Base-by-base conservation (phyloP, 2,329 filamentous ascomycete genomes). In the Fusarium nisikadoi region DNA sequence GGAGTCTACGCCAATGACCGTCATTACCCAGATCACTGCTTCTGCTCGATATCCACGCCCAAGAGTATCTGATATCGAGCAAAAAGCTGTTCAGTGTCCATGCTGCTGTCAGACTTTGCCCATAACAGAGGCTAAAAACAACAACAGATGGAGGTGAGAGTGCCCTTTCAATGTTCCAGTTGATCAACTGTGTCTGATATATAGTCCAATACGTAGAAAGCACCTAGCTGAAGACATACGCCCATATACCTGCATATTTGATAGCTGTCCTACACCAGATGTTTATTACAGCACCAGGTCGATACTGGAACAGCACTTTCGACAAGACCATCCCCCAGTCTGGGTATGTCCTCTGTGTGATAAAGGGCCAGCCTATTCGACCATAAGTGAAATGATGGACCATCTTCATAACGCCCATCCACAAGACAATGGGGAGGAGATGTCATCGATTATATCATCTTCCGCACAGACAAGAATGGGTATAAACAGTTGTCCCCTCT, bases 321-420 rank as follows among this genome's bases (percentile, higher is more conserved):
- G 45, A 11, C 43, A 50, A 1, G 43, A 59, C 1, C 55, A 59
- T 8, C 35, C 19, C 0, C 45, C 55, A 3, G 16, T 31, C 1
- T 59, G 55, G 55, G 5, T 17, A 8, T 59, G 55, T 17, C 13
- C 43, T 3, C 1, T 58, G 3, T 58, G 43, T 25, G 17, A 31
- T 1, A 0, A 41, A 1, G 43, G 11, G 0, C 2, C 14, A 20
- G 11, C 23, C 1, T 49, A 29, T 2, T 3, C 20, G 0, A 31
- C 41, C 3, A 38, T 57, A 31, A 36, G 11, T 12, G 54, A 7
- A 8, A 57, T 57, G 1, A 23, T 57, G 41, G 54, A 57, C 6
- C 54, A 57, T n/a, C 23, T 56, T 38, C 47, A 36, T 20, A 13
- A 36, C 12, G 10, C 5, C 6, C 47, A 50, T 25, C 1, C 31